Base-by-base conservation (phyloP, 2,329 filamentous ascomycete genomes). In the Aspergillus carbonarius region DNA sequence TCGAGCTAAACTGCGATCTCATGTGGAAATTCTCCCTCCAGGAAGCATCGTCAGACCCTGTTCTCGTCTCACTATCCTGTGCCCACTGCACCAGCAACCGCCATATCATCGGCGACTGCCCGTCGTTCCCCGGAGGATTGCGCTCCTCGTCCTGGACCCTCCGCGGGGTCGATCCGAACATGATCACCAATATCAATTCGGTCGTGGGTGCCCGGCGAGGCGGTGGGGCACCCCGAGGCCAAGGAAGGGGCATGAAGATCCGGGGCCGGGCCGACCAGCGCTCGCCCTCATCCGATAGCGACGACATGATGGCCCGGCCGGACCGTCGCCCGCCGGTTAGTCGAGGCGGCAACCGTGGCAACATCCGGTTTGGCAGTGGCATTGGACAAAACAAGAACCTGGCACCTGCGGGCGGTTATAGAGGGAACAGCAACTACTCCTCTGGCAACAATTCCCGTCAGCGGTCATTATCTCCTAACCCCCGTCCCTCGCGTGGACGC, bases 1-100 rank as follows among this genome's bases (percentile, higher is more conserved):
- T 81, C 8, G 88, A 91, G 68, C 69, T 77, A 12, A 74, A 81
- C 2, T 91, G 89, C 70, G 80, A 83, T 54, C 76, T 80, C 49
- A 74, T 88, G 23, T 91, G 86, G 86, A 75, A 76, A 58, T 66
- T 75, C 12, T 74, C 74, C 9, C 66, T 55, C 23, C 63, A 63
- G 35, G 66, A 68, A 25, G 58, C 62, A 7, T 57, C 67, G 8
- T 55, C 66, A 5, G 67, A 70, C 5, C 67, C 72, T 7, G 64
- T 78, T 10, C 67, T 69, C 10, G 72, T 80, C 13, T 79, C 77
- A 32, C 70, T 81, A 35, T 79, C 74, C 32, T 81, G 78, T 63
- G 72, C 74, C 30, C 67, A 74, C 55, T 81, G 78, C 65, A 71
- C 72, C 32, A 79, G 77, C 64, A 72, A 70, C 51, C 69, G 68